Evolutionary conservation across 169 alveolate species (phyloP), one percentile per base, ranked within the genome.

Genomic region (Plasmodium vivax): DNA sequence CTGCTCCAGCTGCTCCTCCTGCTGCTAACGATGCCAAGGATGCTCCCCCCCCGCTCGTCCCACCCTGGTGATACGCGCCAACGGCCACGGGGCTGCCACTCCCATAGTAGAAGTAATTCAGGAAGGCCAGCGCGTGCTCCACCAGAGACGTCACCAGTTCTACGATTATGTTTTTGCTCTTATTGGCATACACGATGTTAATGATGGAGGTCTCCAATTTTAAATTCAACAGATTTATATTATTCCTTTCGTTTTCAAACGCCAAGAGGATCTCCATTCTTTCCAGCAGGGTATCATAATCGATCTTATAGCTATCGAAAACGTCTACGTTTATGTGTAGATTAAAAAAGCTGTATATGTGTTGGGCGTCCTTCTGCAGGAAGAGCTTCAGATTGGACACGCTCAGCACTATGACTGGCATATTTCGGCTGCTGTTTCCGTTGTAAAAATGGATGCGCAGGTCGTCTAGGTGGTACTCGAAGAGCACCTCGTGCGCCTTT

Each of bases 131-230:
- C 12, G 51, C 58, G 7, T 56, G 54, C 12, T 87, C 85, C n/a
- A 87, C 12, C 12, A 87, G 8, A 1, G 82, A 54, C 9, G 36
- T 79, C 8, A 79, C 4, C 34, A 75, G 56, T 19, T 77, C 80
- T 12, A 87, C 77, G 10, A 87, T 43, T n/a, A 87, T 54, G 77
- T 87, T 79, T 56, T 87, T 87, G 36, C 56, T 87, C 45, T 75
- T 87, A 36, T 87, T 87, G 1, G 93, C 81, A 32, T 87, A 87
- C 10, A 87, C 32, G 30, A 87, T 75, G 54, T 87, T 87, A 8
- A 87, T 87, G 30, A 75, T 75, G 5, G 93, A 87, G 41, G 93
- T 87, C 16, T 87, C 93, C 27, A 87, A 36, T 2, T 75, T 87
- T 6, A 87, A 87, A n/a, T 87, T 87, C 7, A 87, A 27, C 0